A percentile compares a stretch with the other conserved stretches of the same genome.
Conservation (phyloP, 108 stramenopile genomes). For the Cyclotella cryptica region DNA sequence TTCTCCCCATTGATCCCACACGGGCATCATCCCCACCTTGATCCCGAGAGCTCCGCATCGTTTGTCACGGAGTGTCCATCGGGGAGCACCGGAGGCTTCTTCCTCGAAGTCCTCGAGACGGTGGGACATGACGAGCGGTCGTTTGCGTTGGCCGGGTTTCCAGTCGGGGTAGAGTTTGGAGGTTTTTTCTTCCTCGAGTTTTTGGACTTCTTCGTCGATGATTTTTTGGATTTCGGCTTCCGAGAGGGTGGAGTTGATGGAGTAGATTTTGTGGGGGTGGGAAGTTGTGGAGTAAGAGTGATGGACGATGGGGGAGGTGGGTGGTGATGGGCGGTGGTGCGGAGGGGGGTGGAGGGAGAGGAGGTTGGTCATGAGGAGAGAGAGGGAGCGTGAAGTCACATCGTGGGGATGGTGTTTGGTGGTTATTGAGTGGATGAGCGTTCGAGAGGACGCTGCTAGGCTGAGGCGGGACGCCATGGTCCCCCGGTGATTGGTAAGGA, state of each 20-base stretch:
- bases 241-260: slow-evolving; percentile 58
- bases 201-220: slow-evolving; percentile 65
- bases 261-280: slow-evolving; percentile 38
- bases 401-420: too few relatives aligned
- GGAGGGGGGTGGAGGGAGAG: background rate
- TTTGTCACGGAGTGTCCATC: slow-evolving; percentile 81
- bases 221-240: slow-evolving; percentile 70
- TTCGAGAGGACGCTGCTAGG: background rate
- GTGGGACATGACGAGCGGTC: slow-evolving; percentile 69
- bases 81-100: slow-evolving; percentile 57
- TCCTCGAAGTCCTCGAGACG: slow-evolving; percentile 75
- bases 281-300: slow-evolving; percentile 24
- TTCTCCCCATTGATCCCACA: slow-evolving; percentile 97
- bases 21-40: slow-evolving; percentile 97
- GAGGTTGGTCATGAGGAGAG: background rate
- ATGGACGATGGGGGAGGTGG: background rate
- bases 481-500: too few relatives aligned
- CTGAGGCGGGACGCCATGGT: slow-evolving; percentile 11
- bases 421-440: background rate
- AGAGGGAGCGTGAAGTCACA: too few relatives aligned
- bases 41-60: slow-evolving; percentile 93
- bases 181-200: slow-evolving; percentile 58
- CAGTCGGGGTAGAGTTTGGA: slow-evolving; percentile 64
- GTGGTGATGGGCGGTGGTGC: background rate
- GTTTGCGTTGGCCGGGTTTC: slow-evolving; percentile 90